Evolutionary conservation across 495 filamentous ascomycete species (phyloP).

Genomic region (Oidiodendron maius): DNA sequence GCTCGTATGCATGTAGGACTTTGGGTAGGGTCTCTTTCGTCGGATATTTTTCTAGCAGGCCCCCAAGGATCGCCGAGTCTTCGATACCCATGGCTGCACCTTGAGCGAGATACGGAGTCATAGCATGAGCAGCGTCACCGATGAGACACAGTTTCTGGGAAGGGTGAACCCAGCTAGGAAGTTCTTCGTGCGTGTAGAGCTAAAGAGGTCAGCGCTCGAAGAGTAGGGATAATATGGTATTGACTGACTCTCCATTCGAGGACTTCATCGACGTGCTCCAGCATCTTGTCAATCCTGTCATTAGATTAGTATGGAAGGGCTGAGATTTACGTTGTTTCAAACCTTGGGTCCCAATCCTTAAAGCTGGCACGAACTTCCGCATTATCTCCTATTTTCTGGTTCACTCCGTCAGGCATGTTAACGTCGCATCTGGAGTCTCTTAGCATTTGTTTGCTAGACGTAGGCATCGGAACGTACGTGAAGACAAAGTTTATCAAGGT

Average conservation of each 20-base stretch:
- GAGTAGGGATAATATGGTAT: conserved; percentile 34
- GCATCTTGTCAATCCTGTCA: conserved; percentile 11
- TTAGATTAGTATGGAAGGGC: background rate
- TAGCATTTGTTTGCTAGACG: conserved; percentile 41
- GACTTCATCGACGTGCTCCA: conserved; percentile 15
- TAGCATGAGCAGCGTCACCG: conserved; percentile 65
- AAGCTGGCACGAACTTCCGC: conserved; percentile 62
- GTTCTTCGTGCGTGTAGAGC: conserved; percentile 51
- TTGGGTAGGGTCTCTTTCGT: conserved; percentile 35
- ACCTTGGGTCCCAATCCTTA: conserved; percentile 50
- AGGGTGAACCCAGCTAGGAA: conserved; percentile 51
- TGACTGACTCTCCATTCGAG: conserved; percentile 24
- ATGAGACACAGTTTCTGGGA: conserved; percentile 52
- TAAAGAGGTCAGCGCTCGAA: conserved; percentile 45
- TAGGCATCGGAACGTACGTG: conserved; percentile 59
- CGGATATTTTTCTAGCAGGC: conserved; percentile 26
- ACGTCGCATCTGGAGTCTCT: conserved; percentile 20
- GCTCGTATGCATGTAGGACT: conserved; percentile 48
- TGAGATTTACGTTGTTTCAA: conserved; percentile 9
- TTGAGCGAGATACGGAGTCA: conserved; percentile 51
- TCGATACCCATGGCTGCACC: conserved; percentile 32
- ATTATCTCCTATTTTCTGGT: conserved; percentile 37
- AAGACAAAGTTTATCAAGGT: conserved; percentile 63
- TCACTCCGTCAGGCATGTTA: conserved; percentile 15
- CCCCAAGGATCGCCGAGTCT: conserved; percentile 38